These are phyloP conservation scores for Cryptococcus sp. DNA, from an alignment of 1,284 basidiomycete genomes.

Conservation along the genomic window DNA sequence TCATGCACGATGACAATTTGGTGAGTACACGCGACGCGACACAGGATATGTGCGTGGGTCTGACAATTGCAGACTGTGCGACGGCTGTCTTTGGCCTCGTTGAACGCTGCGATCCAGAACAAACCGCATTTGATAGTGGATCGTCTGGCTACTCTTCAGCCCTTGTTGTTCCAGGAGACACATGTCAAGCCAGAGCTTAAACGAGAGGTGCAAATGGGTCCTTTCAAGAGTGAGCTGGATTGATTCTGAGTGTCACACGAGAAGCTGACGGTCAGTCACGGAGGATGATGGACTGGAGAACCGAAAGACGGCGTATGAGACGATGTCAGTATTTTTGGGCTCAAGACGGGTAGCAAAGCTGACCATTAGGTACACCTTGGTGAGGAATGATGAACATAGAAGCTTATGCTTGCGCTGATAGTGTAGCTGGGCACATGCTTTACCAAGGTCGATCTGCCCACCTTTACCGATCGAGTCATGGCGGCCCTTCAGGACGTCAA, in stretches of 20 bases:
- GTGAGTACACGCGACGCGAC: slow-evolving; percentile 55
- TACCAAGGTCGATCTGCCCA: slow-evolving; percentile 73
- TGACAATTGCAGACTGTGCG: slow-evolving; percentile 79
- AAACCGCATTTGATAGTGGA: slow-evolving; percentile 88
- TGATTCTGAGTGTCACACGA: slow-evolving; percentile 1
- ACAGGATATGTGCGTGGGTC: not conserved
- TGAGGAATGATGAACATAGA: slow-evolving; percentile 44
- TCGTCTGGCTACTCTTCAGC: slow-evolving; percentile 69
- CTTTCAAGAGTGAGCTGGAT: slow-evolving; percentile 82
- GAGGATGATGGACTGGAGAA: slow-evolving; percentile 47
- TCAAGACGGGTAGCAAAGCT: too few species aligned
- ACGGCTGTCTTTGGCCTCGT: slow-evolving; percentile 73
- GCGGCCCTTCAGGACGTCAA: slow-evolving; percentile 84
- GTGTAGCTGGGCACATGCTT: slow-evolving; percentile 59
- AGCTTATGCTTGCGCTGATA: not conserved
- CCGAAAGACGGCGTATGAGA: slow-evolving; percentile 91
- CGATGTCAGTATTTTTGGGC: slow-evolving; percentile 69
- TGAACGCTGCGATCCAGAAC: slow-evolving; percentile 91
- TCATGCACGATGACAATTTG: slow-evolving; percentile 78
- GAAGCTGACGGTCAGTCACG: slow-evolving; percentile 21
- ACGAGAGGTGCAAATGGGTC: slow-evolving; percentile 93
- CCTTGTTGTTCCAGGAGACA: slow-evolving; percentile 80
- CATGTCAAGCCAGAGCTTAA: slow-evolving; percentile 73
- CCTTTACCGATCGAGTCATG: slow-evolving; percentile 76
- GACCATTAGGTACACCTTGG: slow-evolving; percentile 59